Evolutionary conservation across 2,329 filamentous ascomycete species (phyloP), one percentile per base, ranked within the genome.

Genomic region (Penicillium sp.): DNA sequence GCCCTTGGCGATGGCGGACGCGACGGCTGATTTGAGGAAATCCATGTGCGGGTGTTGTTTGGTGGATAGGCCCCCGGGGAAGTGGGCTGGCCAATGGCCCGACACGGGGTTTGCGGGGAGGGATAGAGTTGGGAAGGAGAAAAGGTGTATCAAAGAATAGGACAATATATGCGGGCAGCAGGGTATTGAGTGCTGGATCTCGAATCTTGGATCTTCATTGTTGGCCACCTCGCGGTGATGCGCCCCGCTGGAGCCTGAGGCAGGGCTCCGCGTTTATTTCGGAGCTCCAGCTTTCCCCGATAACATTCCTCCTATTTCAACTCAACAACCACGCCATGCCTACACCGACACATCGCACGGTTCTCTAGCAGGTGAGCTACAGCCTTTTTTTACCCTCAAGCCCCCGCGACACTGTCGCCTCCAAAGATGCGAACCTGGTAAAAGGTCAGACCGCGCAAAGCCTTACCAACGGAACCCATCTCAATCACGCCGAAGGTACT

Each of bases 1-100:
- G 1, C 91, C 90, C 69, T 95, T 93, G 37, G 93, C 88, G 62
- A 98, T 97, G 59, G 90, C 91, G 51, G 93, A 97, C 37, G 90
- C 91, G 66, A 97, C 89, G 42, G 93, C 93, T 51, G 90, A 97
- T 73, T 97, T 97, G 65, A 98, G 80, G 65, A 97, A 97, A 69
- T 98, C 90, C 93, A 98, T 98, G 22, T 47, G 37, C 24, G 45
- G 28, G 8, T 34, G 31, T 36, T 47, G 35, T 52, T 51, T 26
- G 7, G 24, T 10, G 6, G 48, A 42, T 22, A 31, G 35, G 34
- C 44, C 36, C 24, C 18, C n/a, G n/a, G 45, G 28, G 40, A 38
- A 36, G 24, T 39, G 18, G 18, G 36, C 32, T 20, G 37, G 38
- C 31, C 53, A 52, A 53, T 48, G 42, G 47, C 14, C 35, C 42